Base-by-base conservation (phyloP, 208 protist species). In the Trypanosoma cruzi region DNA sequence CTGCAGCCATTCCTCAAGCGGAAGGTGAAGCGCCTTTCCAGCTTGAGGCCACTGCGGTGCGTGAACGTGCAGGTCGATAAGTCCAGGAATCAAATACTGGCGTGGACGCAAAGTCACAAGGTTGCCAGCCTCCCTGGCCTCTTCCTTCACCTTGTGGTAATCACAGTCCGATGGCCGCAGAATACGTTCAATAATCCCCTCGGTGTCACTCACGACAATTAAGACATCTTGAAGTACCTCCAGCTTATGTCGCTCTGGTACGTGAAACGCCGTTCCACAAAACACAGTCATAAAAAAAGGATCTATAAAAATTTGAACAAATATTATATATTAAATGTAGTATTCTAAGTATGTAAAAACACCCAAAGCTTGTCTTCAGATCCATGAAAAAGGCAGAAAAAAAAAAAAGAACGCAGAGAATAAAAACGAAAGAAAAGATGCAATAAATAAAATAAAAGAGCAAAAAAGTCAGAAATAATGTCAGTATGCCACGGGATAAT, bases 1-100 rank as follows among this genome's bases (percentile, higher is more conserved):
- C 52, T 98, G 77, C 7, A 98, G 85, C 96, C 96, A 99, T 18
- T 84, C 60, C 50, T 98, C 73, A 20, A 99, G 77, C 1, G 81
- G 82, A 26, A 81, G 73, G 66, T 98, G 94, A 24, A 96, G 82
- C 20, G 79, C 91, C 64, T 90, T 97, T 0, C 95, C 98, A 14
- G 80, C 64, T 71, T 94, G 94, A 4, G 81, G 79, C 73, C 94
- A 97, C 79, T 97, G 95, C n/a, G 95, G 92, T 0, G 92, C 96
- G 67, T 99, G 97, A 13, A 96, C 82, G 72, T 99, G 97, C 18
- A 91, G 75, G 68, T 99, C 97, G 70, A 98, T 89, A 20, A 99
- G 79, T 11, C 97, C 98, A 34, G 97, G 95, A 29, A 94, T 77
- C 18, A 90, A 57, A 57, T 83, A 94, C 73, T 90, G 89, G 0